A percentile compares a stretch with the other conserved stretches of the same genome.
phyloP scores from a whole-genome alignment of 2,329 filamentous ascomycete species.

The Aspergillus costaricaensis region DNA sequence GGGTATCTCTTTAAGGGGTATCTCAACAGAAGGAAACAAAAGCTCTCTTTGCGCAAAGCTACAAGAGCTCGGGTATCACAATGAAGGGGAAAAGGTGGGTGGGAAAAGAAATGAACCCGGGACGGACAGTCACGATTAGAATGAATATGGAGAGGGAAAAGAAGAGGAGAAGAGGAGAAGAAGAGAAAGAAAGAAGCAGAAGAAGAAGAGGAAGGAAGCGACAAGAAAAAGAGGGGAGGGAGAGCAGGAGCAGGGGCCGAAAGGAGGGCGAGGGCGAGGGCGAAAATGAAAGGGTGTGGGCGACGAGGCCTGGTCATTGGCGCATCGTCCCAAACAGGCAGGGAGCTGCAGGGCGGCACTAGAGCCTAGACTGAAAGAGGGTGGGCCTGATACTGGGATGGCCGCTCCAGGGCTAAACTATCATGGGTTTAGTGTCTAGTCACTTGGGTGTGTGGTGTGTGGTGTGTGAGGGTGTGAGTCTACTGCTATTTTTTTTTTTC shows the following conservation, averaged over 20 bases:
- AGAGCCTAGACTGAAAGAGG: slow-evolving; percentile 17
- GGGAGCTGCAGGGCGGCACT: slow-evolving; percentile 28
- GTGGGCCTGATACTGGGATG: slow-evolving; percentile 7
- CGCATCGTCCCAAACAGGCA: slow-evolving; percentile 21
- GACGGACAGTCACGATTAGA: slow-evolving; percentile 24
- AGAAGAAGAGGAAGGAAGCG: slow-evolving; percentile 29
- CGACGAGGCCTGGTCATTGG: slow-evolving; percentile 11
- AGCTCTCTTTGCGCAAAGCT: slow-evolving; percentile 32
- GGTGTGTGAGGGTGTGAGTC: neutral
- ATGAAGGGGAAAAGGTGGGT: slow-evolving; percentile 27
- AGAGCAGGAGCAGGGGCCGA: slow-evolving; percentile 22
- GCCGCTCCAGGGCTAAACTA: neutral
- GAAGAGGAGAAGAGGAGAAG: slow-evolving; percentile 23
- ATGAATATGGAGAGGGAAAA: slow-evolving; percentile 21
- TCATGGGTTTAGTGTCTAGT: neutral
- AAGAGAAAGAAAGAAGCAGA: slow-evolving; percentile 28
- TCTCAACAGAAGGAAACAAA: slow-evolving; percentile 38
- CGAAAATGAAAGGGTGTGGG: slow-evolving; percentile 20
- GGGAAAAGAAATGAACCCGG: slow-evolving; percentile 23
- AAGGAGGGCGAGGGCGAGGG: slow-evolving; percentile 8
- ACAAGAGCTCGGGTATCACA: slow-evolving; percentile 46
- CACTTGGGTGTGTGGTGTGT: neutral
- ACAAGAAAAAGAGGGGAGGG: slow-evolving; percentile 27
- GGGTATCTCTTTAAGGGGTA: slow-evolving; percentile 34
- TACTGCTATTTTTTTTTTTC: neutral